phyloP scores from a whole-genome alignment of 768 basidiomycete species.

The Porphyrellus cyaneotinctus region DNA sequence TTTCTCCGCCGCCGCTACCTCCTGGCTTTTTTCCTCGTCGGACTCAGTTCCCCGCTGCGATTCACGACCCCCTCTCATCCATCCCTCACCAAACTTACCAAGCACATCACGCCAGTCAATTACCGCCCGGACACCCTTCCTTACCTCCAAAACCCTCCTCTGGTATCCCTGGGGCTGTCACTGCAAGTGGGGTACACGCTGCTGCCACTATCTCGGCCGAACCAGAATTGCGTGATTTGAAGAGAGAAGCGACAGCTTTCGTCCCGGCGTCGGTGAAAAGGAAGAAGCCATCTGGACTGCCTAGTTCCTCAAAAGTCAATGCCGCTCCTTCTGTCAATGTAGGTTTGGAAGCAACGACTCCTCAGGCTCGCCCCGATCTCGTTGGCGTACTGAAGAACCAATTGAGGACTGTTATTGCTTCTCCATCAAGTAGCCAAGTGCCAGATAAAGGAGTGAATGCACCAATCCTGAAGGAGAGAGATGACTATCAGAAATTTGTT shows the following conservation, averaged over 20 bases:
- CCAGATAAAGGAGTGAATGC: constrained; percentile 21
- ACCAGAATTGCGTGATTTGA: constrained; percentile 86
- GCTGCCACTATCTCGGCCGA: constrained; percentile 77
- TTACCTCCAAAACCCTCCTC: constrained; percentile 40
- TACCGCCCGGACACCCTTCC: constrained; percentile 37
- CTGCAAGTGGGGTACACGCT: constrained; percentile 41
- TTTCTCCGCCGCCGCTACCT: constrained; percentile 43
- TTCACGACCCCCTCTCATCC: constrained; percentile 76
- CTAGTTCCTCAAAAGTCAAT: constrained; percentile 46
- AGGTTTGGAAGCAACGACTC: constrained; percentile 22
- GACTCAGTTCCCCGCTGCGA: constrained; percentile 45
- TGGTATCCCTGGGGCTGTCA: constrained; percentile 30
- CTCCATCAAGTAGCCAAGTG: constrained; percentile 11
- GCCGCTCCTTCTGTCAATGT: constrained; percentile 57
- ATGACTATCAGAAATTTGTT: constrained; percentile 73
- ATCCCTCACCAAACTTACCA: constrained; percentile 78
- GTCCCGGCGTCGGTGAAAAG: constrained; percentile 80
- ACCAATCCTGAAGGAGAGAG: constrained; percentile 42
- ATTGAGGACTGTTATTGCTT: constrained; percentile 43
- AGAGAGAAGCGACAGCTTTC: constrained; percentile 93
- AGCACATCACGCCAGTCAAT: constrained; percentile 53
- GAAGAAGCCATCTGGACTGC: constrained; percentile 45
- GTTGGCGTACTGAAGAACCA: constrained; percentile 57
- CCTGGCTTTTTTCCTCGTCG: constrained; percentile 64
- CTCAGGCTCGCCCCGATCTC: constrained; percentile 59